Percentiles rank a stretch among this genome's conserved stretches.
Conservation (phyloP, 2,329 filamentous ascomycete genomes). For the Fusarium hainanense region DNA sequence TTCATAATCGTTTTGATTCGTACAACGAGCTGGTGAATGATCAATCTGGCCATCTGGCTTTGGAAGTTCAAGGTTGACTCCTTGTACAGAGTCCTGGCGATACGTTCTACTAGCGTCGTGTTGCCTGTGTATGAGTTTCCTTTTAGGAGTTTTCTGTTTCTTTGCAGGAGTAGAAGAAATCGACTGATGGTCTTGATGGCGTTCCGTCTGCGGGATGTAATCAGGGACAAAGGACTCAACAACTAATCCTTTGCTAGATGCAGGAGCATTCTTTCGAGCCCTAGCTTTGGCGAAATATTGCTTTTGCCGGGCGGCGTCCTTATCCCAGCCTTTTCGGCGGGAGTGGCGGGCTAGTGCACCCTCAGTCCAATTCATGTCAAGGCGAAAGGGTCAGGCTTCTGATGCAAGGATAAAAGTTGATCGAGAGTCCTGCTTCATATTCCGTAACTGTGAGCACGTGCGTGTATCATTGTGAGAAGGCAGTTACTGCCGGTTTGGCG, state of each 20-base stretch:
- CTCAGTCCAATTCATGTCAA: slow-evolving; percentile 57
- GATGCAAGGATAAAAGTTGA: background rate
- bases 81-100: background rate
- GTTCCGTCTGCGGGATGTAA: slow-evolving; percentile 36
- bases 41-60: background rate
- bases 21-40: background rate
- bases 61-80: background rate
- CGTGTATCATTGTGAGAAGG: background rate
- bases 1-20: background rate
- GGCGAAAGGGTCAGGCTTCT: background rate
- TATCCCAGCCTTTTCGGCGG: slow-evolving; percentile 49
- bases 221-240: slow-evolving; percentile 44
- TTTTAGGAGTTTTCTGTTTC: slow-evolving; percentile 17
- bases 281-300: slow-evolving; percentile 54
- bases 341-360: slow-evolving; percentile 53
- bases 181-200: background rate
- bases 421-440: background rate
- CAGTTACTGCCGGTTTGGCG: background rate
- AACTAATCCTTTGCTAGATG: slow-evolving; percentile 7
- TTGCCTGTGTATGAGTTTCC: slow-evolving; percentile 24
- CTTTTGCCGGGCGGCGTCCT: slow-evolving; percentile 51
- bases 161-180: background rate
- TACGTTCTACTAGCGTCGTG: background rate
- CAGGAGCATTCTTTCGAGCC: slow-evolving; percentile 31
- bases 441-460: background rate